Evolutionary conservation across 139 green algal species (phyloP), one percentile per base, ranked within the genome.

Genomic region (Eudorina sp.): DNA sequence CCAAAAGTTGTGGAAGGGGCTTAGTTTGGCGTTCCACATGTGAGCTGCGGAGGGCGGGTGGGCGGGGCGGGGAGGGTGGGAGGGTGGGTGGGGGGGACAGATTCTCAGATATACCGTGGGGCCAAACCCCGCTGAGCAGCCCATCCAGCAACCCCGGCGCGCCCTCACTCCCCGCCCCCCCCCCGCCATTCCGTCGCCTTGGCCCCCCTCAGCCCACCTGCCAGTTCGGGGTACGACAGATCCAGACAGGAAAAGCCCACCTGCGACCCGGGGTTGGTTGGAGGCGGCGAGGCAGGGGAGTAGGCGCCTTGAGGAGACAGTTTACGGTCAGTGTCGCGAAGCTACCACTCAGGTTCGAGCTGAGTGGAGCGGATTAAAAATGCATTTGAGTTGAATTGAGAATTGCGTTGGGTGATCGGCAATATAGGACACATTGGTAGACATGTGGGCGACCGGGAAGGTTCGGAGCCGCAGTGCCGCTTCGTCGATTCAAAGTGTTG

Each of bases 1-100:
- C 93, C 92, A 97, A 84, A 95, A 96, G 89, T 97, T 96, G 68
- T 94, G 90, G 2, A 95, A 89, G 0, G 60, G 34, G 53, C 81
- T 89, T 23, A 97, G 84, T 51, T 92, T 81, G 11, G 88, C 77
- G 7, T 84, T 34, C 41, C 79, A 27, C 83, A 97, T 70, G 38
- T 97, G 95, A 23, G 53, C 84, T 91, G 90, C 23, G 8, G 36
- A 40, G 45, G n/a, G n/a, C n/a, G n/a, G n/a, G n/a, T n/a, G n/a
- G n/a, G n/a, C n/a, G n/a, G n/a, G n/a, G n/a, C n/a, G n/a, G n/a
- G n/a, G 72, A 27, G 84, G 36, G 11, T 18, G 45, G 41, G 72
- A 23, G 72, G 29, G 18, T 6, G n/a, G 36, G 40, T 2, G 40
- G 34, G 1, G 38, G 72, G 29, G 25, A 4, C 4, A 27, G 68